These are phyloP conservation scores for Aureobasidium leucospermi DNA, from an alignment of 2,329 filamentous ascomycete genomes.

Conservation along the genomic window DNA sequence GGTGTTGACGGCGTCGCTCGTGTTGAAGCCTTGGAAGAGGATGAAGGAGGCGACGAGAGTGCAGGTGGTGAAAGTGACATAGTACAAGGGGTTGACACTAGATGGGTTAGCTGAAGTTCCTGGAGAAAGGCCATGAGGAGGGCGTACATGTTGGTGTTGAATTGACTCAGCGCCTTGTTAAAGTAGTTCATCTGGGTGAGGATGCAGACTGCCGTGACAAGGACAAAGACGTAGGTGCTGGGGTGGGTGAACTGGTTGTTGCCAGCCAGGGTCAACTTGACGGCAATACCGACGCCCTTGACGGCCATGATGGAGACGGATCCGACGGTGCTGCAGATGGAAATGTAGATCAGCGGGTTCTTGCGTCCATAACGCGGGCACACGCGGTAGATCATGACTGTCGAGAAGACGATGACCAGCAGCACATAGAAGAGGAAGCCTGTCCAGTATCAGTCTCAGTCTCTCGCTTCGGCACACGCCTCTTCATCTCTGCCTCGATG, in stretches of 20 bases:
- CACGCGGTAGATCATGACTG: slow-evolving; percentile 93
- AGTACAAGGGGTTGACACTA: slow-evolving; percentile 93
- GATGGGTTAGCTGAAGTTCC: background rate
- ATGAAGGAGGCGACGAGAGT: slow-evolving; percentile 94
- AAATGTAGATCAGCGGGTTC: slow-evolving; percentile 93
- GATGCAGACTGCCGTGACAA: slow-evolving; percentile 87
- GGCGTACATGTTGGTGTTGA: slow-evolving; percentile 90
- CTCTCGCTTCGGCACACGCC: background rate
- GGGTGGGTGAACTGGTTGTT: slow-evolving; percentile 94
- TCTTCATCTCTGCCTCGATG: background rate
- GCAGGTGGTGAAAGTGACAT: slow-evolving; percentile 93
- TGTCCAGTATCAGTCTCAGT: slow-evolving; percentile 30
- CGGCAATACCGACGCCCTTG: slow-evolving; percentile 94
- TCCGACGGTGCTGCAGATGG: slow-evolving; percentile 94
- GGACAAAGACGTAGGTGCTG: slow-evolving; percentile 95
- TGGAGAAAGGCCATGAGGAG: background rate
- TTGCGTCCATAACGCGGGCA: slow-evolving; percentile 85
- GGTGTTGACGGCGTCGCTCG: slow-evolving; percentile 82
- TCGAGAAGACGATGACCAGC: slow-evolving; percentile 72
- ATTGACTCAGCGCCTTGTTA: slow-evolving; percentile 95
- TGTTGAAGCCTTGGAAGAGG: slow-evolving; percentile 93
- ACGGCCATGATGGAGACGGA: slow-evolving; percentile 98
- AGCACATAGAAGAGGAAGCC: slow-evolving; percentile 85
- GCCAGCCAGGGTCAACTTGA: slow-evolving; percentile 88
- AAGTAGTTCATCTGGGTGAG: slow-evolving; percentile 99